Conservation (phyloP, 495 filamentous ascomycete genomes). For the Clohesyomyces aquaticus region DNA sequence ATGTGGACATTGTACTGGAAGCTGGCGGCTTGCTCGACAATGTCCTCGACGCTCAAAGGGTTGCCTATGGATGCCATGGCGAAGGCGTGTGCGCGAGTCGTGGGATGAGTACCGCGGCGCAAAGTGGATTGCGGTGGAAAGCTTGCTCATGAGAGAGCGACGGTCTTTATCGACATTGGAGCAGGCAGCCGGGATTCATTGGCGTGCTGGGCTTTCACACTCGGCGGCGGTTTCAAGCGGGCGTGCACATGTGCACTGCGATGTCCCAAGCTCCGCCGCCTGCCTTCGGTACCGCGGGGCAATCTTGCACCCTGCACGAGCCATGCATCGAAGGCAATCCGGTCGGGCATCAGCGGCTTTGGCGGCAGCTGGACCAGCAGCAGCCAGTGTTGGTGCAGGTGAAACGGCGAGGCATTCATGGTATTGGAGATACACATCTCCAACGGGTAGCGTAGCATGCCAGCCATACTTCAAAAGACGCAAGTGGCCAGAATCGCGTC, state of each 20-base stretch:
- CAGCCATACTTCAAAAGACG: too few relatives aligned
- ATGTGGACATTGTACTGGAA: slow-evolving; percentile 80
- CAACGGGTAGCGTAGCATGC: too few relatives aligned
- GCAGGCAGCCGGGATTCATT: slow-evolving; percentile 30
- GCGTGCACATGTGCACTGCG: slow-evolving; percentile 7
- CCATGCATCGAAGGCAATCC: neutral
- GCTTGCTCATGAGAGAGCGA: neutral
- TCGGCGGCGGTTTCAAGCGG: slow-evolving; percentile 14
- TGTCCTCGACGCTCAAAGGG: slow-evolving; percentile 73
- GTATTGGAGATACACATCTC: too few relatives aligned
- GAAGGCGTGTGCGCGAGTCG: neutral
- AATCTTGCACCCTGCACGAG: slow-evolving; percentile 19
- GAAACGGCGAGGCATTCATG: too few relatives aligned
- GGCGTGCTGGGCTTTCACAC: slow-evolving; percentile 18
- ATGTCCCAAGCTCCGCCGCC: slow-evolving; percentile 11
- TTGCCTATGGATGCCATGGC: slow-evolving; percentile 34
- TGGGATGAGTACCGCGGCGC: neutral
- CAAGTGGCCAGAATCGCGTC: slow-evolving; percentile 25
- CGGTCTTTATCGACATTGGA: slow-evolving; percentile 16
- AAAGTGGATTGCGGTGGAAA: neutral
- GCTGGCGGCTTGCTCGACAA: slow-evolving; percentile 68
- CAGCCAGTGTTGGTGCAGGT: neutral
- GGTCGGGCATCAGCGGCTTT: neutral
- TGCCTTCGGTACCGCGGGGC: slow-evolving; percentile 24
- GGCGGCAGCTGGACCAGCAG: neutral